Percentiles rank a stretch among this genome's conserved stretches.
phyloP scores from a whole-genome alignment of 2,329 filamentous ascomycete genomes.

The Cryoendolithus antarcticus region DNA sequence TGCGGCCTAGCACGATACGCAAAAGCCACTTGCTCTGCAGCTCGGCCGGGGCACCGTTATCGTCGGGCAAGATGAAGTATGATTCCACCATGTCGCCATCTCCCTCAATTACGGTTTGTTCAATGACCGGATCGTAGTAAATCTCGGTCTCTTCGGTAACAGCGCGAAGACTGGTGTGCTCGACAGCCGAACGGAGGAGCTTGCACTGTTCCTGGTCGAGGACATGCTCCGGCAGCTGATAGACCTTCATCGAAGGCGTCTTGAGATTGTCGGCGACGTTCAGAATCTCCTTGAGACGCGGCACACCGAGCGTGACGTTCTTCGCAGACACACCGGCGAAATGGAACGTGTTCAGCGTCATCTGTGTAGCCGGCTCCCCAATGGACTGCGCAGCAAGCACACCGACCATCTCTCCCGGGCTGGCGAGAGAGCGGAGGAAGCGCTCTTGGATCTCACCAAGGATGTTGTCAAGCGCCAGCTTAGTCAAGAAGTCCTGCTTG shows the following conservation, averaged over 20 bases:
- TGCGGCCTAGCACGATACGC: slow-evolving; percentile 82
- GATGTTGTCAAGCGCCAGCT: slow-evolving; percentile 83
- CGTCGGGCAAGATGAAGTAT: slow-evolving; percentile 88
- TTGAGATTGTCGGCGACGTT: slow-evolving; percentile 98
- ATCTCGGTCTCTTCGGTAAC: slow-evolving; percentile 89
- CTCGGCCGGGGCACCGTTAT: slow-evolving; percentile 48
- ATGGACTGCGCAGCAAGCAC: slow-evolving; percentile 96
- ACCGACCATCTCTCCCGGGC: slow-evolving; percentile 96
- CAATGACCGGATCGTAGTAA: slow-evolving; percentile 90
- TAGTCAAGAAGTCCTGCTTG: slow-evolving; percentile 72
- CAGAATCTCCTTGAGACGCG: slow-evolving; percentile 97
- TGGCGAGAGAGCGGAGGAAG: slow-evolving; percentile 75
- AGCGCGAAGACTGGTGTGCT: slow-evolving; percentile 86
- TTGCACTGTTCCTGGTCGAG: slow-evolving; percentile 71
- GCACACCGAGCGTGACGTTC: slow-evolving; percentile 98
- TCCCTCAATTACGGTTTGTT: slow-evolving; percentile 70
- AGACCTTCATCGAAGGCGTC: slow-evolving; percentile 93
- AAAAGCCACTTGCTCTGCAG: slow-evolving; percentile 87
- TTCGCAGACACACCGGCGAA: slow-evolving; percentile 99
- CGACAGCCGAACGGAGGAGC: slow-evolving; percentile 72
- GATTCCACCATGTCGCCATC: slow-evolving; percentile 93
- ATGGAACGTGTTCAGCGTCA: slow-evolving; percentile 99
- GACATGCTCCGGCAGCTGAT: slow-evolving; percentile 50
- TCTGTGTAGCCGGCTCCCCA: slow-evolving; percentile 95
- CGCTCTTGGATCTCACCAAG: slow-evolving; percentile 81